Conservation (phyloP, 2,329 filamentous ascomycete species). For the Fonsecaea erecta region DNA sequence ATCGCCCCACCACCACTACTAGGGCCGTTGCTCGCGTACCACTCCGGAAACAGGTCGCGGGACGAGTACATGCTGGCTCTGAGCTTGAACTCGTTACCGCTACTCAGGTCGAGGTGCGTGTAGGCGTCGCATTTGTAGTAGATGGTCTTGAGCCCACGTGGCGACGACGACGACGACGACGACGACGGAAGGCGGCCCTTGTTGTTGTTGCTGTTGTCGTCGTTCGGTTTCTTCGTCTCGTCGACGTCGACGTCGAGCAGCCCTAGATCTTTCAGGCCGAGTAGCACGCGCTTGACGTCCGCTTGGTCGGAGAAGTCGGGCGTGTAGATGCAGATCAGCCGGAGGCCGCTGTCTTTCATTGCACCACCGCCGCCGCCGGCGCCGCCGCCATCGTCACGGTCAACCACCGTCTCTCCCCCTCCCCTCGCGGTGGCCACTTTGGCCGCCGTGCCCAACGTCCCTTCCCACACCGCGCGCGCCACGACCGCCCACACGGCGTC, state of each 20-base stretch:
- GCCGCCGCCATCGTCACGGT: not conserved
- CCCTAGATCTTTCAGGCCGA: constrained; percentile 64
- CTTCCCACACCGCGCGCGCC: constrained; percentile 68
- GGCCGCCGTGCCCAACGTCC: constrained; percentile 71
- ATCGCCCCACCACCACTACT: too few species aligned
- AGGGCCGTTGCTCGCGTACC: constrained; percentile 22
- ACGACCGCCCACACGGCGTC: constrained; percentile 69
- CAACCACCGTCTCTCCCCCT: constrained; percentile 42
- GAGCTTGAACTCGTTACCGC: constrained; percentile 66
- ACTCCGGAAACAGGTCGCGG: constrained; percentile 44
- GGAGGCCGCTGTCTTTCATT: constrained; percentile 33
- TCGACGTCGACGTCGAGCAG: constrained; percentile 51
- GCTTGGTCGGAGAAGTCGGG: constrained; percentile 70
- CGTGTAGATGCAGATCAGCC: constrained; percentile 79
- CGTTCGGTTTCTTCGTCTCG: too few species aligned
- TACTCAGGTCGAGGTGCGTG: constrained; percentile 67
- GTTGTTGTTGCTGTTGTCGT: too few species aligned
- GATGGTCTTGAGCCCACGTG: constrained; percentile 50
- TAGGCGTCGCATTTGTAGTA: constrained; percentile 81
- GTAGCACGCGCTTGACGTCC: constrained; percentile 72
- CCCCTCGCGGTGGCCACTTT: constrained; percentile 69
- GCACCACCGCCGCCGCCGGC: too few species aligned
- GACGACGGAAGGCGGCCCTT: too few species aligned
- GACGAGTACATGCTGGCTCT: constrained; percentile 56
- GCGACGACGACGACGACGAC: not conserved